These are phyloP conservation scores for Poa annua DNA, from an alignment of 176 grass and related monocot species.

Conservation along the genomic window DNA sequence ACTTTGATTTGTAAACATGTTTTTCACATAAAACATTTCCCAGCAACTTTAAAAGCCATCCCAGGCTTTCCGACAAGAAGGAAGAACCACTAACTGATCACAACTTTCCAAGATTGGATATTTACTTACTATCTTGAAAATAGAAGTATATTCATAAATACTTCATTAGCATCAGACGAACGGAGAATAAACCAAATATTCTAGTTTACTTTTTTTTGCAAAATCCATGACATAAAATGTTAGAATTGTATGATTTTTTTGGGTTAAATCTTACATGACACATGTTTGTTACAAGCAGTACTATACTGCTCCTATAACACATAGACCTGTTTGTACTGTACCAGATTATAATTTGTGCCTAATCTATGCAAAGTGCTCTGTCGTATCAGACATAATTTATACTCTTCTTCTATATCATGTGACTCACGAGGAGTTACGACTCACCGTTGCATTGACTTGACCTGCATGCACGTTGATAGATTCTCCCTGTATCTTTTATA, in stretches of 20 bases:
- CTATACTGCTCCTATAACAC: background rate
- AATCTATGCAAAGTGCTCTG: slow-evolving; percentile 12
- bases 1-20: background rate
- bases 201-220: background rate
- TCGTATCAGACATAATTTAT: slow-evolving; percentile 3
- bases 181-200: slow-evolving; percentile 4
- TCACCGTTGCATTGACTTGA: slow-evolving; percentile 29
- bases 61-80: background rate
- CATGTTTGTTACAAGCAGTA: background rate
- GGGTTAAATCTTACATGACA: background rate
- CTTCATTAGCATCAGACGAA: background rate
- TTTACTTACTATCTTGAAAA: background rate
- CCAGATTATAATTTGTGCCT: background rate
- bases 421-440: slow-evolving; percentile 23
- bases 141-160: background rate
- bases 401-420: slow-evolving; percentile 30
- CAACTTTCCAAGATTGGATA: background rate
- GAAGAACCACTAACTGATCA: background rate
- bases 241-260: background rate
- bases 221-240: slow-evolving; percentile 17
- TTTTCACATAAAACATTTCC: background rate
- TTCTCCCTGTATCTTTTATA: slow-evolving; percentile 15
- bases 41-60: background rate
- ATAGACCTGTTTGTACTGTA: background rate
- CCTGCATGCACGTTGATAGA: slow-evolving; percentile 22